These are phyloP conservation scores for Gilbertella persicaria DNA, from an alignment of 371 early-diverging fungal species.

Conservation along the genomic window DNA sequence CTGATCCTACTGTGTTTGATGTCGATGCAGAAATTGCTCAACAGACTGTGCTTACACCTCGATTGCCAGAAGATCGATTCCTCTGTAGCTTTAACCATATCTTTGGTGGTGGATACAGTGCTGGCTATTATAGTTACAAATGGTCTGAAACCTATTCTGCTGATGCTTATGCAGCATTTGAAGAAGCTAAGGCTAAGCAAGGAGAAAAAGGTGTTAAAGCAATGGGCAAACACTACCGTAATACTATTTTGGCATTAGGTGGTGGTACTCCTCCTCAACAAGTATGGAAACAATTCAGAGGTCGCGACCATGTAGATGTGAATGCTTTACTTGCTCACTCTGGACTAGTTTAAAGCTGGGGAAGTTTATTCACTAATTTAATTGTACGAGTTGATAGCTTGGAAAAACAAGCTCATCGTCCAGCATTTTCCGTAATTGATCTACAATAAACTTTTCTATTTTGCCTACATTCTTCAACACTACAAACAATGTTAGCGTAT, in stretches of 20 bases:
- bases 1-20: slow-evolving; percentile 56
- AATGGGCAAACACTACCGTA: slow-evolving; percentile 60
- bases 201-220: slow-evolving; percentile 32
- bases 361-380: slow-evolving; percentile 1
- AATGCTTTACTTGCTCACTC: slow-evolving; percentile 62
- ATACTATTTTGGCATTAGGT: slow-evolving; percentile 67
- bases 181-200: slow-evolving; percentile 46
- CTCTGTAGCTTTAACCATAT: slow-evolving; percentile 68
- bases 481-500: slow-evolving; percentile 1
- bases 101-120: slow-evolving; percentile 67
- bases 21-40: slow-evolving; percentile 58
- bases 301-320: slow-evolving; percentile 55
- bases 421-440: slow-evolving; percentile 84
- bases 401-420: slow-evolving; percentile 93
- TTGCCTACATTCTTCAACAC: slow-evolving; percentile 93
- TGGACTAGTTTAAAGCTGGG: too few relatives aligned
- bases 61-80: slow-evolving; percentile 60
- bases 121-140: slow-evolving; percentile 73
- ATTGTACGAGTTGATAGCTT: slow-evolving; percentile 61
- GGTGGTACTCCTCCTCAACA: slow-evolving; percentile 63
- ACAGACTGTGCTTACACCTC: slow-evolving; percentile 49
- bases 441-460: slow-evolving; percentile 89
- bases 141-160: slow-evolving; percentile 72
- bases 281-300: slow-evolving; percentile 64
- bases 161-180: slow-evolving; percentile 70